These are phyloP conservation scores for Brassica nigra DNA, from an alignment of 345 rosid genomes.

Conservation along the genomic window DNA sequence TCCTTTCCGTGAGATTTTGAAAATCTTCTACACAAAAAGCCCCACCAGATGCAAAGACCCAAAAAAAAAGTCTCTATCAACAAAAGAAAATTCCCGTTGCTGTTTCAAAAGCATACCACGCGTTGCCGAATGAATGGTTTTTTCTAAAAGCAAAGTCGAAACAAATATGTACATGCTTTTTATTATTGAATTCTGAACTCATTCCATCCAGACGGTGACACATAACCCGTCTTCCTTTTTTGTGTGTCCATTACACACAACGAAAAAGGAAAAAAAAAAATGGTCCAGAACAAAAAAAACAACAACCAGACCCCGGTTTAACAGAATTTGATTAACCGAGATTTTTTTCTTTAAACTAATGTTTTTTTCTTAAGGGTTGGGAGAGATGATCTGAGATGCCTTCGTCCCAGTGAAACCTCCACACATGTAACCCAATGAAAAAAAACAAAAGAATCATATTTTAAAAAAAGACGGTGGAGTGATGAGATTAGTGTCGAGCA, in stretches of 20 bases:
- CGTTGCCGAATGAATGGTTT: constrained; percentile 19
- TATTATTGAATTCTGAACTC: constrained; percentile 23
- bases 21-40: not conserved
- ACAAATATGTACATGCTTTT: constrained; percentile 22
- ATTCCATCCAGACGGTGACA: constrained; percentile 26
- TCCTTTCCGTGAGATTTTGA: constrained; percentile 38
- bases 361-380: constrained; percentile 6
- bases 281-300: constrained; percentile 5
- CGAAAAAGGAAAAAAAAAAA: not conserved
- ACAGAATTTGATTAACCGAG: not conserved
- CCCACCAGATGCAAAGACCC: constrained; percentile 9
- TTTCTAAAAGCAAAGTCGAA: not conserved
- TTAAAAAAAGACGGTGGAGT: constrained; percentile 10
- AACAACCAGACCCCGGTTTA: constrained; percentile 11
- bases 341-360: not conserved
- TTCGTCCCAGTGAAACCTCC: constrained; percentile 26
- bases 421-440: constrained; percentile 12
- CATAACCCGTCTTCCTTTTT: not conserved
- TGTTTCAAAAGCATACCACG: constrained; percentile 25
- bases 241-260: constrained; percentile 10
- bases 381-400: constrained; percentile 23
- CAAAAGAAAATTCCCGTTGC: constrained; percentile 30
- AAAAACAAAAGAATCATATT: constrained; percentile 23
- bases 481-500: constrained; percentile 28
- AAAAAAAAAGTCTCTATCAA: constrained; percentile 3